A percentile compares a stretch with the other conserved stretches of the same genome.
Evolutionary conservation across 2,329 filamentous ascomycete species (phyloP).

Genomic region (Talaromyces sp.): DNA sequence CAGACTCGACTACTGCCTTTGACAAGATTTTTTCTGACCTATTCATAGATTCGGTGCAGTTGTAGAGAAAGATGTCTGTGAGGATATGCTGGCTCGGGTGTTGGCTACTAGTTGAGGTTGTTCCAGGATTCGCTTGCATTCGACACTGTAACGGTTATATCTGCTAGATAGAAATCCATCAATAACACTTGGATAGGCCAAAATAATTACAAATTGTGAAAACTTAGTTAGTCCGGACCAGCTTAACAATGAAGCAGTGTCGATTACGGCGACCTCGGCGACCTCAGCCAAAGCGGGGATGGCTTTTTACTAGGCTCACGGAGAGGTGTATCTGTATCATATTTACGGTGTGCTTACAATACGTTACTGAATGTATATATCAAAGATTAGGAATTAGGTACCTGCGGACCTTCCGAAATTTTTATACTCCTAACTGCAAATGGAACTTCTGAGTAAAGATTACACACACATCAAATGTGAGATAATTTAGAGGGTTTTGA

Average conservation of each 20-base stretch:
- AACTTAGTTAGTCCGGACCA: background rate
- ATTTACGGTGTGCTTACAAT: background rate
- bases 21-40: background rate
- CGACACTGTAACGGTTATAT: background rate
- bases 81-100: background rate
- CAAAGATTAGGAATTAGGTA: background rate
- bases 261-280: background rate
- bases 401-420: background rate
- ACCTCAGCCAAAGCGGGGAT: background rate
- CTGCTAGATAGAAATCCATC: background rate
- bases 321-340: background rate
- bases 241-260: background rate
- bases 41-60: constrained; percentile 7
- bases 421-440: background rate
- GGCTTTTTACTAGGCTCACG: background rate
- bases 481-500: too few relatives aligned
- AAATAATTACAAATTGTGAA: background rate
- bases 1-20: background rate
- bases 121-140: background rate
- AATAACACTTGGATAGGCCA: background rate
- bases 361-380: background rate
- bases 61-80: background rate
- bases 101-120: background rate
- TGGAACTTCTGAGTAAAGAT: background rate
- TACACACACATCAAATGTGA: too few relatives aligned